Base-by-base conservation (phyloP, 2,329 filamentous ascomycete species). In the Ciborinia camelliae region DNA sequence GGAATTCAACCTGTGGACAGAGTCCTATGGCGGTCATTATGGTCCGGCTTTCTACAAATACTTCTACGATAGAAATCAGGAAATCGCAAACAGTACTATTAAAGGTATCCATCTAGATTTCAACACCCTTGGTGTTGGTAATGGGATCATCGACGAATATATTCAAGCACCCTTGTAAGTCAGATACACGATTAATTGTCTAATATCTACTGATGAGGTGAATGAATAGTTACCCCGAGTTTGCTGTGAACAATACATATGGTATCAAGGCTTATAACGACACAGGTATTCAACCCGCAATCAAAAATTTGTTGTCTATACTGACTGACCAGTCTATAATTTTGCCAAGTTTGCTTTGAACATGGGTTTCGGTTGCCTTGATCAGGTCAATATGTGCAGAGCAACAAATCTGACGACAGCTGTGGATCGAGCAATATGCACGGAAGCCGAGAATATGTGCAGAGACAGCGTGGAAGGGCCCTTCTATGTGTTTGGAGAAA, bases 71-170 rank as follows among this genome's bases (percentile, higher is more conserved):
- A 86, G 90, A 75, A 91, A 91, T 68, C 74, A 79, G 23, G 78
- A 79, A 65, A 82, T 83, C n/a, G 71, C 74, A 37, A 81, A 79
- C 52, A 82, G 85, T 3, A 74, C 79, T 1, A 67, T 83, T 1
- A 71, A 80, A n/a, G 79, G 77, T 43, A 85, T 83, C 2, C 76
- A 87, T 3, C 82, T 89, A 52, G 81, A 82, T 62, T 78, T 91
- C 12, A 78, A 79, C 26, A 83, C 87, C 0, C 75, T 91, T 0
- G 88, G 88, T 39, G 86, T 91, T 65, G 79, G 89, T 63, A 90
- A 91, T 72, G 89, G 87, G 18, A 83, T 87, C 65, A 78, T 91
- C 45, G 89, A 91, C 71, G 79, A 82, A 67, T 72, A 84, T 26
- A 79, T 85, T 1, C 86, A 91, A 75, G 77, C 79, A 47, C 68